phyloP scores from a whole-genome alignment of 306 rosid genomes.

The Biancaea sappan region DNA sequence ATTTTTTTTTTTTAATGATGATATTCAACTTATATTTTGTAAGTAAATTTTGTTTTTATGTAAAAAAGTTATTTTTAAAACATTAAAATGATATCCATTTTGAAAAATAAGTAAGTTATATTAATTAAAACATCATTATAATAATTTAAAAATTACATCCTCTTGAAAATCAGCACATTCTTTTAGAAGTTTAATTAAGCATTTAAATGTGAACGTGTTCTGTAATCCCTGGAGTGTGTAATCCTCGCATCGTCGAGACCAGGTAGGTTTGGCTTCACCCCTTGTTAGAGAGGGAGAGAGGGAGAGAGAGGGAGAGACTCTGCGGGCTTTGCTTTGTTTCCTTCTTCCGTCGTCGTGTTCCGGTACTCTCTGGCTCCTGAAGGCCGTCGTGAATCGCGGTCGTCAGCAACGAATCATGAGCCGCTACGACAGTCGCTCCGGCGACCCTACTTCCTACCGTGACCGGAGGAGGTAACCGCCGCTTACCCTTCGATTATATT shows the following conservation, averaged over 20 bases:
- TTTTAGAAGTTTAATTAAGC: too few species aligned
- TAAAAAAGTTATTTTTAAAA: too few species aligned
- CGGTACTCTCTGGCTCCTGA: conserved; percentile 31
- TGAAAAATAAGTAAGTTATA: too few species aligned
- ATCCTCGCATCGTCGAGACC: neutral
- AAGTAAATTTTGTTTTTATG: too few species aligned
- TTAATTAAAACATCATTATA: too few species aligned
- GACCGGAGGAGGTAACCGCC: conserved; percentile 77
- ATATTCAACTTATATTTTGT: too few species aligned
- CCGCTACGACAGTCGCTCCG: conserved; percentile 95
- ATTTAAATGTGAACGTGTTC: conserved; percentile 10
- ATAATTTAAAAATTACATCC: too few species aligned
- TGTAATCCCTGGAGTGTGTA: neutral
- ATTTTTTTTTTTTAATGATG: too few species aligned
- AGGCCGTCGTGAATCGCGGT: conserved; percentile 1
- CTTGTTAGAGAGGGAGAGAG: neutral
- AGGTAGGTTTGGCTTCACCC: conserved; percentile 13
- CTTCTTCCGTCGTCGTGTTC: neutral
- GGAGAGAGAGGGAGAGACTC: neutral
- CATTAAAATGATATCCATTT: too few species aligned
- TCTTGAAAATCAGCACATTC: too few species aligned
- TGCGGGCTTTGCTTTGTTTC: neutral
- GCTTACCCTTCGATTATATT: neutral
- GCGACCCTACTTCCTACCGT: conserved; percentile 90
- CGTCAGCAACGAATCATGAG: conserved; percentile 55